A percentile compares a stretch with the other conserved stretches of the same genome.
These are phyloP conservation scores for Ophiostoma sp. DNA, from an alignment of 2,329 filamentous ascomycete species.

Conservation along the genomic window DNA sequence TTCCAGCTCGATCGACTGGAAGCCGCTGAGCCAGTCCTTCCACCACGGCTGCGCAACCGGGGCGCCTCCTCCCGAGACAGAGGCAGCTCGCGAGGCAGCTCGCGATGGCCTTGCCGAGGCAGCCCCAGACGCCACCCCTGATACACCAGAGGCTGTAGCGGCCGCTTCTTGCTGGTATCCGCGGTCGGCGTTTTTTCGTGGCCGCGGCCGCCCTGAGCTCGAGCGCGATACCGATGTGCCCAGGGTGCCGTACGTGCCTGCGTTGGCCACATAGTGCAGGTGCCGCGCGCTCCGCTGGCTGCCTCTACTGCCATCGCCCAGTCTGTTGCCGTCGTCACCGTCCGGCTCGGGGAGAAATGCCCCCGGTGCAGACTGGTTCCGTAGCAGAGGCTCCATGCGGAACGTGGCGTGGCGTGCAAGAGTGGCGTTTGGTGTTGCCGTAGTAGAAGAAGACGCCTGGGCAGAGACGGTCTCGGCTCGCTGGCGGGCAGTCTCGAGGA, in stretches of 20 bases:
- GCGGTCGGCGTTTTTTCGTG: slow-evolving; percentile 9
- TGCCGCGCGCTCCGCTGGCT: slow-evolving; percentile 25
- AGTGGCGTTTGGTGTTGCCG: slow-evolving; percentile 18
- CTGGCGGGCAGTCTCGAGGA: slow-evolving; percentile 33
- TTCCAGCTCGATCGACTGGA: slow-evolving; percentile 67
- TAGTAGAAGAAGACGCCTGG: not conserved
- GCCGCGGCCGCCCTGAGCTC: slow-evolving; percentile 3
- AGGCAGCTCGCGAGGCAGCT: not conserved
- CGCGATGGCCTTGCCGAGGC: not conserved
- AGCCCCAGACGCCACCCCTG: not conserved
- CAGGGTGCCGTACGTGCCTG: slow-evolving; percentile 18
- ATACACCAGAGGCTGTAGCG: not conserved
- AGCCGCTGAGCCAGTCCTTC: slow-evolving; percentile 43
- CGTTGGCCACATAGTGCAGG: slow-evolving; percentile 22
- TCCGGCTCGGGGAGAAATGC: slow-evolving; percentile 21
- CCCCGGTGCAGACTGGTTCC: slow-evolving; percentile 26
- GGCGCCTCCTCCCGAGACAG: slow-evolving; percentile 21
- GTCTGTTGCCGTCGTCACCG: slow-evolving; percentile 26
- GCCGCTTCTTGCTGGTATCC: not conserved
- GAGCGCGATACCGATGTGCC: slow-evolving; percentile 14
- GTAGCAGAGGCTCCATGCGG: slow-evolving; percentile 26
- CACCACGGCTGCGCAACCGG: slow-evolving; percentile 37
- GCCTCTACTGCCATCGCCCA: slow-evolving; percentile 27
- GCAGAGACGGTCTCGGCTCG: slow-evolving; percentile 30
- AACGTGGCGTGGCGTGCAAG: slow-evolving; percentile 15